These are phyloP conservation scores for Plantago coronopus DNA, from an alignment of 305 asterid species.

Conservation along the genomic window DNA sequence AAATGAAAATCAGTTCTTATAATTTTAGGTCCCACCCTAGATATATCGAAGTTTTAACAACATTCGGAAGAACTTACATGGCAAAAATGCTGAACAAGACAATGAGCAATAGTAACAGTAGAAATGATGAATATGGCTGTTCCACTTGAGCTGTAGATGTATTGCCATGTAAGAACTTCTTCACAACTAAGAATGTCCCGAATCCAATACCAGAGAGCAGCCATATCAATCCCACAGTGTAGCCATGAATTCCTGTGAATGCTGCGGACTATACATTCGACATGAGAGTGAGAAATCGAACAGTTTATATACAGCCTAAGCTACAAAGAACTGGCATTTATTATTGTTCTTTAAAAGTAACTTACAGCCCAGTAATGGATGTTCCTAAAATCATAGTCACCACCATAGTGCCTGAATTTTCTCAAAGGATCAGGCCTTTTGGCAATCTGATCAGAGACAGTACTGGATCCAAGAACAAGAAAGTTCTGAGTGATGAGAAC, in stretches of 20 bases:
- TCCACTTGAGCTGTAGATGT: slow-evolving; percentile 22
- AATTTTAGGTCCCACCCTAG: no score
- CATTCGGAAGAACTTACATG: slow-evolving; percentile 30
- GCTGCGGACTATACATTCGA: slow-evolving; percentile 39
- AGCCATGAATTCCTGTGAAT: slow-evolving; percentile 48
- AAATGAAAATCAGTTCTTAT: no score
- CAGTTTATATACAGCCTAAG: neutral
- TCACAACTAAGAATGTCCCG: slow-evolving; percentile 32
- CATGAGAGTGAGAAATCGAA: neutral
- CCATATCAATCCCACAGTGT: slow-evolving; percentile 51
- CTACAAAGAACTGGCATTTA: neutral
- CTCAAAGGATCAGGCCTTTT: slow-evolving; percentile 41
- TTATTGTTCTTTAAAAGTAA: neutral
- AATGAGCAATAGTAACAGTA: slow-evolving; percentile 30
- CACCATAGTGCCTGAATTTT: slow-evolving; percentile 32
- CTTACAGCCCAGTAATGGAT: slow-evolving; percentile 61
- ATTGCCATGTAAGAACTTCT: slow-evolving; percentile 24
- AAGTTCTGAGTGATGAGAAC: slow-evolving; percentile 27
- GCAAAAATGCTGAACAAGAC: slow-evolving; percentile 43
- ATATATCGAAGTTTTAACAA: neutral
- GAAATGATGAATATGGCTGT: slow-evolving; percentile 26
- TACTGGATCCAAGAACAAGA: slow-evolving; percentile 31
- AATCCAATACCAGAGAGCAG: slow-evolving; percentile 37
- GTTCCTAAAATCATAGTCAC: slow-evolving; percentile 41
- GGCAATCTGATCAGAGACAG: slow-evolving; percentile 22